A percentile compares a stretch with the other conserved stretches of the same genome.
Evolutionary conservation across 139 green algal species (phyloP).

Genomic region (Picochlorum sp.): DNA sequence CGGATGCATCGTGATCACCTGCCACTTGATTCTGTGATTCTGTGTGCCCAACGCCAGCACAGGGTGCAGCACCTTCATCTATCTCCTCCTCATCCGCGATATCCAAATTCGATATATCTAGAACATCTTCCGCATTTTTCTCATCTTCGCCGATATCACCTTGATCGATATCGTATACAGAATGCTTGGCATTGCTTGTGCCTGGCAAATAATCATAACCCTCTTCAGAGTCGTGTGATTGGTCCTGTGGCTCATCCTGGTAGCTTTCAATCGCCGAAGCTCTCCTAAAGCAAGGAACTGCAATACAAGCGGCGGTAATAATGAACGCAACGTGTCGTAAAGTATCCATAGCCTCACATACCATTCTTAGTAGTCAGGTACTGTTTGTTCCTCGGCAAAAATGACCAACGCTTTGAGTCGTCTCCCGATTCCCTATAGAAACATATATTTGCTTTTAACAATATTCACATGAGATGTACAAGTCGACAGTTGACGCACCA

Average conservation of each 20-base stretch:
- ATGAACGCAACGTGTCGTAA: background rate
- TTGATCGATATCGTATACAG: background rate
- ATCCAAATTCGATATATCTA: constrained; percentile 68
- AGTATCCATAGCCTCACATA: constrained; percentile 12
- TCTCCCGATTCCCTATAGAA: constrained; percentile 64
- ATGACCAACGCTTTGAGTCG: constrained; percentile 42
- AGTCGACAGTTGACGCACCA: constrained; percentile 43
- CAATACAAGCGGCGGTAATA: background rate
- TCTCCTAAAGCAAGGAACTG: constrained; percentile 75
- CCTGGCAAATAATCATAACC: constrained; percentile 1
- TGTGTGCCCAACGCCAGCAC: too few species aligned
- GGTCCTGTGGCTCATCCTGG: background rate
- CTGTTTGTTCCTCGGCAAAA: constrained; percentile 75
- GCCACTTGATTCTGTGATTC: background rate
- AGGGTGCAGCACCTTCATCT: constrained; percentile 37
- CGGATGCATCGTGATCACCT: constrained; percentile 7
- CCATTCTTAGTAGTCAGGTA: constrained; percentile 78
- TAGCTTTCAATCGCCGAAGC: constrained; percentile 38
- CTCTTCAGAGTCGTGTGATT: background rate
- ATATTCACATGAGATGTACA: too few species aligned
- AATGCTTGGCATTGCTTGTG: background rate
- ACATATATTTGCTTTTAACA: background rate
- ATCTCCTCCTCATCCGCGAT: constrained; percentile 34
- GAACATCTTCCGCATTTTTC: constrained; percentile 33
- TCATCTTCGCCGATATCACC: background rate